Conservation (phyloP, 495 filamentous ascomycete genomes). For the Tuber indicum region DNA sequence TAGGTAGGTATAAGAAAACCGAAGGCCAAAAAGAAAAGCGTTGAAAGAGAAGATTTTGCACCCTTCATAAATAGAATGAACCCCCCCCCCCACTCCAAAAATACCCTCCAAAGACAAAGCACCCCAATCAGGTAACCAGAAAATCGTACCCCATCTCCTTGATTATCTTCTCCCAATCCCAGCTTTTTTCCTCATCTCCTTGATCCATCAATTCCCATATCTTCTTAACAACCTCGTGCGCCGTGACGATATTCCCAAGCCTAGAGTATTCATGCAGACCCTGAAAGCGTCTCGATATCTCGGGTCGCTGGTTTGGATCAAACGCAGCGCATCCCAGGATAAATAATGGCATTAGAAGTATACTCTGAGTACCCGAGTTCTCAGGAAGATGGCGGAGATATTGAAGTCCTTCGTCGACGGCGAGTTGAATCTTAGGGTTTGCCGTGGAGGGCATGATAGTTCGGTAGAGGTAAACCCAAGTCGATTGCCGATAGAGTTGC, state of each 20-base stretch:
- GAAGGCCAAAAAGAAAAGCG: background rate
- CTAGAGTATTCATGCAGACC: slow-evolving; percentile 69
- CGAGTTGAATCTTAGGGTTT: slow-evolving; percentile 60
- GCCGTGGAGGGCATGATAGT: slow-evolving; percentile 71
- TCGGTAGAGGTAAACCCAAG: slow-evolving; percentile 83
- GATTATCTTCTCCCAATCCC: slow-evolving; percentile 89
- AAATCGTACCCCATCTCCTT: slow-evolving; percentile 73
- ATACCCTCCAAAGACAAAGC: slow-evolving; percentile 29
- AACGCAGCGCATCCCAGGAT: slow-evolving; percentile 85
- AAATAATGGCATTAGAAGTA: slow-evolving; percentile 83
- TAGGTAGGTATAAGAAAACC: background rate
- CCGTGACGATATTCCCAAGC: slow-evolving; percentile 72
- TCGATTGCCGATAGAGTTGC: slow-evolving; percentile 79
- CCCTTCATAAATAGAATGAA: slow-evolving; percentile 1
- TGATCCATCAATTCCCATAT: slow-evolving; percentile 79
- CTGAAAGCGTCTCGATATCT: slow-evolving; percentile 61
- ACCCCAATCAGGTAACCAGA: slow-evolving; percentile 56
- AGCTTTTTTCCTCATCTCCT: slow-evolving; percentile 63
- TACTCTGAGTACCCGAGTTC: slow-evolving; percentile 61
- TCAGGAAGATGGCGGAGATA: slow-evolving; percentile 58
- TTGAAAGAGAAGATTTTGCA: background rate
- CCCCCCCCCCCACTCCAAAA: background rate
- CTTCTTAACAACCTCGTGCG: slow-evolving; percentile 65
- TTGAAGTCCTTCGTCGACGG: slow-evolving; percentile 70
- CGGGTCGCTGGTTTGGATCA: slow-evolving; percentile 58